A percentile compares a stretch with the other conserved stretches of the same genome.
Evolutionary conservation across 306 rosid genomes (phyloP).

Genomic region (Vigna reflexopilosa): DNA sequence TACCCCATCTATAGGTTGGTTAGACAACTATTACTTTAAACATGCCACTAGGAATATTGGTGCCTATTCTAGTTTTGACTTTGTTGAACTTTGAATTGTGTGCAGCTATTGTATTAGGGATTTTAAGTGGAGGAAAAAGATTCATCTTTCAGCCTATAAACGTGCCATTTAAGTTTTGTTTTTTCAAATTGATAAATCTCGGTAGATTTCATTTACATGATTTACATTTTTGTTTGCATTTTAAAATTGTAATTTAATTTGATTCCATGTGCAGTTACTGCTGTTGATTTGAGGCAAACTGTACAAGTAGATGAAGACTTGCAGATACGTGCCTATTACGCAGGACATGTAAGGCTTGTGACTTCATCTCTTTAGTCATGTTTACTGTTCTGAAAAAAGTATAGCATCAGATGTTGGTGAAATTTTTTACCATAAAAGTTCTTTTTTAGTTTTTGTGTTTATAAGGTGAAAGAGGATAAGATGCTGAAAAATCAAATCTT

Average conservation of each 20-base stretch:
- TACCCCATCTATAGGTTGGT: too few species aligned
- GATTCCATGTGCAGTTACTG: constrained; percentile 65
- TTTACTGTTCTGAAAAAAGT: constrained; percentile 2
- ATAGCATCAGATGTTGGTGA: constrained; percentile 11
- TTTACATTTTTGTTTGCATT: constrained; percentile 23
- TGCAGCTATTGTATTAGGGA: constrained; percentile 6
- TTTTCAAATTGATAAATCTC: not conserved
- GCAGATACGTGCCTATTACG: constrained; percentile 93
- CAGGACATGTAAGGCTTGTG: constrained; percentile 85
- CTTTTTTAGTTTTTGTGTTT: too few species aligned
- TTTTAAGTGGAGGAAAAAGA: not conserved
- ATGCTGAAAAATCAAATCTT: too few species aligned
- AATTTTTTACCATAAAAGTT: not conserved
- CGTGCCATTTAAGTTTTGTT: not conserved
- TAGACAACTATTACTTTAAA: too few species aligned
- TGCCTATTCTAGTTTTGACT: too few species aligned
- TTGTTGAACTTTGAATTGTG: constrained; percentile 22
- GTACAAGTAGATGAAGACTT: constrained; percentile 85
- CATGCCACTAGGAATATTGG: too few species aligned
- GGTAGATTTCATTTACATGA: not conserved
- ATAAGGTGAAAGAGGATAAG: too few species aligned
- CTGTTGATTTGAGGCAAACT: constrained; percentile 86
- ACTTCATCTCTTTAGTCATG: constrained; percentile 29
- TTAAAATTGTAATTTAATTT: constrained; percentile 31
- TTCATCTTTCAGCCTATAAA: constrained; percentile 4